phyloP scores from a whole-genome alignment of 1,139 yeast species.

The Torulaspora pretoriensis region DNA sequence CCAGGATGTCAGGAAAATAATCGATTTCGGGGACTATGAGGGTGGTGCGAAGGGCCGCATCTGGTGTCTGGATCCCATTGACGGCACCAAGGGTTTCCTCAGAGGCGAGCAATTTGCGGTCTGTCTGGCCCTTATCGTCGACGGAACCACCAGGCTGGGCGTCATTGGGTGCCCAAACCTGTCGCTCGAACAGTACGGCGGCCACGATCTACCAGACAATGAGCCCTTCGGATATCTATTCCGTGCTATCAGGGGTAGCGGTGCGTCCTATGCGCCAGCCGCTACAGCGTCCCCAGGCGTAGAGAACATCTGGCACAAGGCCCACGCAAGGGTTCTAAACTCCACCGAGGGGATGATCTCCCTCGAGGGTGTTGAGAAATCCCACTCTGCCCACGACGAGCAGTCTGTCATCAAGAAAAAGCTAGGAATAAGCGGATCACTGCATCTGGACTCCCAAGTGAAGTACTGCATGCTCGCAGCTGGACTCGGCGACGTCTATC shows the following conservation, averaged over 20 bases:
- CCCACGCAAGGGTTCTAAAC: constrained; percentile 40
- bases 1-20: constrained; percentile 55
- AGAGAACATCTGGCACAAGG: constrained; percentile 37
- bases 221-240: constrained; percentile 41
- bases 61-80: constrained; percentile 98
- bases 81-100: constrained; percentile 94
- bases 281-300: constrained; percentile 35
- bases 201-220: constrained; percentile 26
- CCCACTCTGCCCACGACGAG: constrained; percentile 89
- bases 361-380: constrained; percentile 89
- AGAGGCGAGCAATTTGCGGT: constrained; percentile 97
- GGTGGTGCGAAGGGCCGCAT: constrained; percentile 80
- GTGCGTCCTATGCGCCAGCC: constrained; percentile 60
- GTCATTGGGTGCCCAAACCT: constrained; percentile 96
- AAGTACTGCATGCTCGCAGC: constrained; percentile 87
- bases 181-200: constrained; percentile 24
- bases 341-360: constrained; percentile 51
- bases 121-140: constrained; percentile 81
- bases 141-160: constrained; percentile 81
- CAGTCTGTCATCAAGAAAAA: constrained; percentile 67
- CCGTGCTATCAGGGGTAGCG: constrained; percentile 69
- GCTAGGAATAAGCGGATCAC: constrained; percentile 52
- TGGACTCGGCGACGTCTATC: constrained; percentile 89
- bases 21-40: constrained; percentile 71
- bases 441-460: constrained; percentile 90